Conservation (phyloP, 179 eudicot species). For the Carnegiea gigantea region DNA sequence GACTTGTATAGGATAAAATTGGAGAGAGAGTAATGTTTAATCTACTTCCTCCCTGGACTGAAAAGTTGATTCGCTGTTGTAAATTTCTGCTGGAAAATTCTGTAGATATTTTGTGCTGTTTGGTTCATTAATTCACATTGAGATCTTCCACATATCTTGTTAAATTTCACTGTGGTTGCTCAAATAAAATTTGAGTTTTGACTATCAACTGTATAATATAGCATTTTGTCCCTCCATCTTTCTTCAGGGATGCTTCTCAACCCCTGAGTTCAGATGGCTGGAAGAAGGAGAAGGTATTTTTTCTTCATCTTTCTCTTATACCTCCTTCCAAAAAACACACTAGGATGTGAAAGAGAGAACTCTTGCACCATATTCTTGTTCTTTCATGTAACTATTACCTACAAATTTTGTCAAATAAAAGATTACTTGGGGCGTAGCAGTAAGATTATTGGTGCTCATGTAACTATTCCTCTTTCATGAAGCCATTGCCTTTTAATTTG, state of each 20-base stretch:
- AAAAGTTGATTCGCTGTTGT: not conserved
- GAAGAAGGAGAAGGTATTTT: constrained; percentile 44
- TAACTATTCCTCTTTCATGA: constrained; percentile 4
- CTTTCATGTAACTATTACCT: not conserved
- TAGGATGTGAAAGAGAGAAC: not conserved
- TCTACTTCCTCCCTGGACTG: not conserved
- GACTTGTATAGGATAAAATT: not conserved
- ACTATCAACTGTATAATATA: not conserved
- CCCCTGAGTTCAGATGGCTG: constrained; percentile 20
- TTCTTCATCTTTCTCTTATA: not conserved
- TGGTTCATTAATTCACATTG: not conserved
- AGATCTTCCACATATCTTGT: not conserved
- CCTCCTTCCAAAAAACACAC: not conserved
- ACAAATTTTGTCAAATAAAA: not conserved
- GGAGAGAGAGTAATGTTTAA: not conserved
- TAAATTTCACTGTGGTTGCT: not conserved
- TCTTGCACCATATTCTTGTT: not conserved
- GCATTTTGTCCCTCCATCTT: constrained; percentile 12
- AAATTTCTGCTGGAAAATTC: not conserved
- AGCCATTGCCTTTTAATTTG: not conserved
- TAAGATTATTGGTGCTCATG: not conserved
- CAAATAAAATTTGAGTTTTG: not conserved
- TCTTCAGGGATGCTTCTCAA: constrained; percentile 35
- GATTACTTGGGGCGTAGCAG: not conserved
- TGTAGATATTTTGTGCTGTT: not conserved